Evolutionary conservation across 768 basidiomycete genomes (phyloP).

Genomic region (Leccinum olivaceopallidum): DNA sequence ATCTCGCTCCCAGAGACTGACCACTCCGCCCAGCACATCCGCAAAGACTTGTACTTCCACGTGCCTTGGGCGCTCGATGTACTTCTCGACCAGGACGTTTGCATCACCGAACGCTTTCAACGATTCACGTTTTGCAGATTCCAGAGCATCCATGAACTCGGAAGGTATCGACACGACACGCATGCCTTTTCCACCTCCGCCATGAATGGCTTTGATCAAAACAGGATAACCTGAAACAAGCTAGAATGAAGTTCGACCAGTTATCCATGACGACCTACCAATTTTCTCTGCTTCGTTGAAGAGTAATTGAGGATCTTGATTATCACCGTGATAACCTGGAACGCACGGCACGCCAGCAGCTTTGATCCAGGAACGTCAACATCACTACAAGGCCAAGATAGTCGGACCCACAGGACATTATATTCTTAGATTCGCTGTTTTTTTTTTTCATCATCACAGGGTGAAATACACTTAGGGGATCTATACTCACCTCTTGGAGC

Average conservation of each 20-base stretch:
- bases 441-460: not conserved
- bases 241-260: not conserved
- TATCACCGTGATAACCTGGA: conserved; percentile 87
- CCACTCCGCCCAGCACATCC: conserved; percentile 72
- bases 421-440: conserved; percentile 90
- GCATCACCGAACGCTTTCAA: conserved; percentile 86
- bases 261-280: conserved; percentile 39
- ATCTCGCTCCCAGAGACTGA: conserved; percentile 96
- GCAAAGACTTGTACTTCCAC: conserved; percentile 96
- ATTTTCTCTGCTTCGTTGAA: conserved; percentile 69
- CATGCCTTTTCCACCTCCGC: conserved; percentile 97
- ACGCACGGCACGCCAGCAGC: conserved; percentile 91
- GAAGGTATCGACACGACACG: conserved; percentile 67
- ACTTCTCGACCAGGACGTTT: conserved; percentile 86
- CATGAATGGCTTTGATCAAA: conserved; percentile 94
- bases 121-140: conserved; percentile 89
- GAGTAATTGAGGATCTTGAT: conserved; percentile 76
- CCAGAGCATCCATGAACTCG: conserved; percentile 77
- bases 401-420: conserved; percentile 68
- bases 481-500: conserved; percentile 77
- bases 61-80: conserved; percentile 82
- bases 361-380: conserved; percentile 31
- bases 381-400: not conserved
- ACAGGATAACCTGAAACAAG: conserved; percentile 72
- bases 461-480: not conserved